These are phyloP conservation scores for Catunica adiposa DNA, from an alignment of 2,329 filamentous ascomycete species.

Conservation along the genomic window DNA sequence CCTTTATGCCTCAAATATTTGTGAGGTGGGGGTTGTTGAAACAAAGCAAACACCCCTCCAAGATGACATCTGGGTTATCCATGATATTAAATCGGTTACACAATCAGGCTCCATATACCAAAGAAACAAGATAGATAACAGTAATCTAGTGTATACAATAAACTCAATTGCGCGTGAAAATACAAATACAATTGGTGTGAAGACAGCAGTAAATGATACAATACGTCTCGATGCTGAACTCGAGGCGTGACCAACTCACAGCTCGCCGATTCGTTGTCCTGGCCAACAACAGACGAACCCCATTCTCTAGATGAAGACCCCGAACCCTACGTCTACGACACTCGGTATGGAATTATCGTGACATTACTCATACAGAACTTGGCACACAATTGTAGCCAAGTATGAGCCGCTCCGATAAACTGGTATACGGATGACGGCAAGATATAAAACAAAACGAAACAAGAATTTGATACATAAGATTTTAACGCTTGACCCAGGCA, in stretches of 20 bases:
- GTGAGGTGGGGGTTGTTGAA: background rate
- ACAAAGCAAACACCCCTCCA: no score
- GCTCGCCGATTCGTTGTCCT: background rate
- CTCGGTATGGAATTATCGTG: background rate
- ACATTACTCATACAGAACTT: constrained; percentile 9
- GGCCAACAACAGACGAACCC: background rate
- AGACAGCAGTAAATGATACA: constrained; percentile 1
- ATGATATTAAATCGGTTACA: no score
- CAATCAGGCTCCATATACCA: no score
- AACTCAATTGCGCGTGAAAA: constrained; percentile 1
- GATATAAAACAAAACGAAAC: background rate
- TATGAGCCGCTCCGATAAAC: background rate
- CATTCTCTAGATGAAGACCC: background rate
- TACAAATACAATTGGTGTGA: constrained; percentile 2
- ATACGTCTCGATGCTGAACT: background rate
- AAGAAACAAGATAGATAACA: no score
- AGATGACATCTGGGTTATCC: no score
- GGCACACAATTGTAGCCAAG: background rate
- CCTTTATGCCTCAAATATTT: no score
- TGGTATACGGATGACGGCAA: background rate
- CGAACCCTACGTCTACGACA: background rate
- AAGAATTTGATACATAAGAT: background rate
- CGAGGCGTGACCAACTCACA: background rate
- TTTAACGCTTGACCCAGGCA: constrained; percentile 79
- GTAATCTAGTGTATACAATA: no score